Conservation (phyloP, 2,329 filamentous ascomycete genomes). For the Cladosporium sp. region DNA sequence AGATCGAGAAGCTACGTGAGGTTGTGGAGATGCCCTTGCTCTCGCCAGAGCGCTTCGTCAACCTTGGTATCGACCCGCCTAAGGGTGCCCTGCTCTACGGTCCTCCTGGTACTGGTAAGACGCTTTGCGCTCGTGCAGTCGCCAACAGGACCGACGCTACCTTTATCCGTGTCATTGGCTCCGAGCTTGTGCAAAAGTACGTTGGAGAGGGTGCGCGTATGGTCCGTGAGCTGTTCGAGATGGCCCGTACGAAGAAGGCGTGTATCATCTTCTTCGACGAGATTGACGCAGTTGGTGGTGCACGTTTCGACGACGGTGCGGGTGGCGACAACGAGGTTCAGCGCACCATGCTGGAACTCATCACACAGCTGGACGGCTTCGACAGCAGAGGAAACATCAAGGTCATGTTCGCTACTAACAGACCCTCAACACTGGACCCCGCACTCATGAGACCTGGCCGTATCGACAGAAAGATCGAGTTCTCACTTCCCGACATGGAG, state of each 20-base stretch:
- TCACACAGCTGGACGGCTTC: constrained; percentile 95
- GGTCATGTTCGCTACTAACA: constrained; percentile 98
- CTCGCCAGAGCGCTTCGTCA: constrained; percentile 95
- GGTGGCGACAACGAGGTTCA: constrained; percentile 98
- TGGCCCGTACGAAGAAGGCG: constrained; percentile 98
- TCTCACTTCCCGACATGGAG: constrained; percentile 94
- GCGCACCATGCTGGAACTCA: constrained; percentile 95
- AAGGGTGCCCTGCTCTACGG: constrained; percentile 97
- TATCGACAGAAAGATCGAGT: constrained; percentile 99
- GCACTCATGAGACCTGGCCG: constrained; percentile 94
- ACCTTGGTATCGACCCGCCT: constrained; percentile 96
- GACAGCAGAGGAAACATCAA: constrained; percentile 98
- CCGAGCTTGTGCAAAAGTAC: constrained; percentile 97
- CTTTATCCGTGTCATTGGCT: constrained; percentile 97
- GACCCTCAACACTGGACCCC: constrained; percentile 93
- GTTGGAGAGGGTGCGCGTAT: constrained; percentile 97
- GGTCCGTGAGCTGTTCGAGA: constrained; percentile 98
- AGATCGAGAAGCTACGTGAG: constrained; percentile 98
- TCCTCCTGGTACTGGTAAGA: constrained; percentile 98
- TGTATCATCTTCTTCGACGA: constrained; percentile 99
- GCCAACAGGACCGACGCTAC: constrained; percentile 98
- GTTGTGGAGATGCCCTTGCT: constrained; percentile 98
- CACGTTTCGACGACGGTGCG: constrained; percentile 93
- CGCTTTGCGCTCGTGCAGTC: constrained; percentile 92
- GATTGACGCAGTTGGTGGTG: constrained; percentile 93